phyloP scores from a whole-genome alignment of 805 yeast genomes.

The Sungouiozyma ichnusensis region DNA sequence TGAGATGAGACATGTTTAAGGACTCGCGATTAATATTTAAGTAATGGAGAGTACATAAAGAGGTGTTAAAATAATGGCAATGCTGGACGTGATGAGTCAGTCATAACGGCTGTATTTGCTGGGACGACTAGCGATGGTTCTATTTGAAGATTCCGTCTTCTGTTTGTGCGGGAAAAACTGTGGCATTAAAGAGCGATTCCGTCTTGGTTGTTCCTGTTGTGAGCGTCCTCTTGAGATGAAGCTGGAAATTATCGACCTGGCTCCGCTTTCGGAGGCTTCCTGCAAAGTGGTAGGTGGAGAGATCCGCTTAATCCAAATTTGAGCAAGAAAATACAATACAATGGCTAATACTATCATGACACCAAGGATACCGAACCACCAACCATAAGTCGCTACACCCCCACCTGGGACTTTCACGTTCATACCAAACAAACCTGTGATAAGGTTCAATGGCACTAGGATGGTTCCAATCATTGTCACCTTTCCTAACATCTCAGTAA shows the following conservation, averaged over 20 bases:
- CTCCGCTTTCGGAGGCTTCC: constrained; percentile 27
- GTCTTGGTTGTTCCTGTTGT: constrained; percentile 2
- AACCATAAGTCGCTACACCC: constrained; percentile 32
- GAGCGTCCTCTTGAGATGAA: constrained; percentile 12
- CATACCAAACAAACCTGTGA: constrained; percentile 94
- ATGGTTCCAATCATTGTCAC: constrained; percentile 87
- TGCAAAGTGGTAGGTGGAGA: constrained; percentile 26
- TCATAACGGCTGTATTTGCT: constrained; percentile 15
- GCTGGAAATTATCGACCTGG: constrained; percentile 27
- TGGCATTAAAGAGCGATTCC: background rate
- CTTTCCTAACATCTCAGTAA: constrained; percentile 77
- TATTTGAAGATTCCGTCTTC: constrained; percentile 4
- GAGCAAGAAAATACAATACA: constrained; percentile 33
- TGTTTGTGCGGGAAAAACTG: background rate
- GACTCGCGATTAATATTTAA: too few relatives aligned
- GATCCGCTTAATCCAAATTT: constrained; percentile 29
- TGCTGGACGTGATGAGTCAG: background rate
- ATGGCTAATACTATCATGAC: constrained; percentile 35
- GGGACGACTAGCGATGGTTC: constrained; percentile 14
- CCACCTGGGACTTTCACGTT: constrained; percentile 82
- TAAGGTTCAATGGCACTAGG: constrained; percentile 77
- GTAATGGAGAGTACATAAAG: too few relatives aligned
- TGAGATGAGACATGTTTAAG: too few relatives aligned
- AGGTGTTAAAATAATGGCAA: too few relatives aligned
- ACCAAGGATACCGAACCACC: constrained; percentile 65